A percentile compares a stretch with the other conserved stretches of the same genome.
These are phyloP conservation scores for Colletotrichum kahawae DNA, from an alignment of 2,329 filamentous ascomycete genomes.

Conservation along the genomic window DNA sequence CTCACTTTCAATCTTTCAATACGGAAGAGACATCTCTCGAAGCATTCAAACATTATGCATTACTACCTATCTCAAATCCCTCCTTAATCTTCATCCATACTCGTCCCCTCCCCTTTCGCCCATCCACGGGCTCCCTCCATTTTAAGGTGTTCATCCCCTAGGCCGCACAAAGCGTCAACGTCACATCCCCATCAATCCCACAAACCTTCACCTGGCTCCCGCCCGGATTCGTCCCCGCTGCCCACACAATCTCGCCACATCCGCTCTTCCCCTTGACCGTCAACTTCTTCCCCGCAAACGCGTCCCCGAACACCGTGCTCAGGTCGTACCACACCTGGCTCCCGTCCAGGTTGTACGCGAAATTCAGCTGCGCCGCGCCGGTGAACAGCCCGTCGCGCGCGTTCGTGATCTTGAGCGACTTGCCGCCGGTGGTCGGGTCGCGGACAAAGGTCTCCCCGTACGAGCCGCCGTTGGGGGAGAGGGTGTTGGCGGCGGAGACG, in stretches of 20 bases:
- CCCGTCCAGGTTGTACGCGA: constrained; percentile 42
- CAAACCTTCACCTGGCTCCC: constrained; percentile 45
- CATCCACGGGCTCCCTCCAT: no score
- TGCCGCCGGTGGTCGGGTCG: constrained; percentile 43
- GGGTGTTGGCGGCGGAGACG: constrained; percentile 29
- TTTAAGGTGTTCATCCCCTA: no score
- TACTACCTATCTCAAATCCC: no score
- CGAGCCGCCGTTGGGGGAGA: constrained; percentile 28
- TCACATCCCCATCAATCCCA: constrained; percentile 33
- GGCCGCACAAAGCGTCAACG: constrained; percentile 41
- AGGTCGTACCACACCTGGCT: constrained; percentile 43
- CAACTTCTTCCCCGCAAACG: constrained; percentile 38
- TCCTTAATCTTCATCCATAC: no score
- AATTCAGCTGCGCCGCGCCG: constrained; percentile 43
- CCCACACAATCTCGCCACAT: constrained; percentile 42
- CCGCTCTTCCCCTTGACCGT: constrained; percentile 27
- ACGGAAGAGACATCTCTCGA: no score
- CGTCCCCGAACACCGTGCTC: constrained; percentile 43
- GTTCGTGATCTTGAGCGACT: constrained; percentile 41
- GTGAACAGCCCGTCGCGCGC: constrained; percentile 40
- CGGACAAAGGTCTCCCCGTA: constrained; percentile 37
- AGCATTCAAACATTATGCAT: no score
- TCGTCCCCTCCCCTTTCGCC: no score
- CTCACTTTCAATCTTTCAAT: no score
- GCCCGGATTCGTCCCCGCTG: constrained; percentile 35